phyloP scores from a whole-genome alignment of 305 asterid genomes.

The Fraxinus angustifolia region DNA sequence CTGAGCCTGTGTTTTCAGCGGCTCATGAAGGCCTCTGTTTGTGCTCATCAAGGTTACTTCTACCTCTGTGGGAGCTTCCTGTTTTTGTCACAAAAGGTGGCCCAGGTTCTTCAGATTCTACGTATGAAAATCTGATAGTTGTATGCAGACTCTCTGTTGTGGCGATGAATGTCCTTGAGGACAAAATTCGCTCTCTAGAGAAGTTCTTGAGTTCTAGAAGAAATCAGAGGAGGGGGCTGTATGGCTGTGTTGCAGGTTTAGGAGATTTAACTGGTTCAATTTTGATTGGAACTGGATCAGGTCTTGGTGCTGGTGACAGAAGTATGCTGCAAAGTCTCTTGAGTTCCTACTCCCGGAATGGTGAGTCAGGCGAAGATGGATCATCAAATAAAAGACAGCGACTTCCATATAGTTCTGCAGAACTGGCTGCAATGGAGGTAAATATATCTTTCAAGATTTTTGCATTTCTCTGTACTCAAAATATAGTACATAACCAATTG shows the following conservation, averaged over 20 bases:
- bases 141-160: conserved; percentile 74
- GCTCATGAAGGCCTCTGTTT: conserved; percentile 94
- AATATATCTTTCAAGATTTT: conserved; percentile 14
- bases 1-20: conserved; percentile 94
- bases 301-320: conserved; percentile 71
- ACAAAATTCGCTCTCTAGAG: conserved; percentile 87
- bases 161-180: conserved; percentile 86
- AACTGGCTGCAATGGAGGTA: conserved; percentile 99
- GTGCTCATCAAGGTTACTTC: conserved; percentile 85
- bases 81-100: conserved; percentile 71
- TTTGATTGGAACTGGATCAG: conserved; percentile 73
- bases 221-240: conserved; percentile 90
- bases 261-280: conserved; percentile 91
- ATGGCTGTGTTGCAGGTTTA: conserved; percentile 92
- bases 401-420: conserved; percentile 80
- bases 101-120: conserved; percentile 44
- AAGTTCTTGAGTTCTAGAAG: conserved; percentile 81
- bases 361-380: conserved; percentile 57
- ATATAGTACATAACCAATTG: conserved; percentile 17
- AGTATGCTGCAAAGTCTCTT: conserved; percentile 78
- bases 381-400: conserved; percentile 77
- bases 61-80: conserved; percentile 98
- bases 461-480: conserved; percentile 20
- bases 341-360: conserved; percentile 68
- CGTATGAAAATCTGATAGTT: conserved; percentile 58